Evolutionary conservation across 129 eudicot species (phyloP).

Genomic region (Ambrosia artemisiifolia): DNA sequence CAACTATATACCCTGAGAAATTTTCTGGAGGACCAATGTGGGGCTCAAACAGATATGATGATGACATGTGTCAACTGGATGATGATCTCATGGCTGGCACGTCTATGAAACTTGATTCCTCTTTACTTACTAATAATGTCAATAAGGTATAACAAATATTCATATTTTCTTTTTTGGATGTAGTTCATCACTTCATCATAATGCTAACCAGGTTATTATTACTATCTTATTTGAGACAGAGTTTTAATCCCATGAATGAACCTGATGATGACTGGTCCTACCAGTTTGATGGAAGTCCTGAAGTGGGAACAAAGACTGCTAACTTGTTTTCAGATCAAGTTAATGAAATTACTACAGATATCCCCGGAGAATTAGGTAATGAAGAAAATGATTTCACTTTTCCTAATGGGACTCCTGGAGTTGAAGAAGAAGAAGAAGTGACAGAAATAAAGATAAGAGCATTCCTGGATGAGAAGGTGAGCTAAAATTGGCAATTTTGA

Average conservation of each 20-base stretch:
- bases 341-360: constrained; percentile 30
- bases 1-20: constrained; percentile 61
- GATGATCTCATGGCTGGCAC: constrained; percentile 53
- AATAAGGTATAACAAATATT: constrained; percentile 56
- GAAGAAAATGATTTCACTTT: constrained; percentile 64
- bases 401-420: constrained; percentile 53
- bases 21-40: constrained; percentile 47
- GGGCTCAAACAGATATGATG: constrained; percentile 65
- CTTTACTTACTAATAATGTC: constrained; percentile 34
- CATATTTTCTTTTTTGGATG: background rate
- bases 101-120: constrained; percentile 42
- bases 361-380: constrained; percentile 32
- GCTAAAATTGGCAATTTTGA: background rate
- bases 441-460: constrained; percentile 86
- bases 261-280: constrained; percentile 85
- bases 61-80: constrained; percentile 94
- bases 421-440: constrained; percentile 85
- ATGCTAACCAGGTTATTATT: constrained; percentile 1
- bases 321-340: constrained; percentile 34
- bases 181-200: background rate
- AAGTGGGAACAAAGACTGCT: constrained; percentile 37
- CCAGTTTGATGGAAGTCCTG: constrained; percentile 77
- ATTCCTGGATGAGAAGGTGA: constrained; percentile 82
- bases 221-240: constrained; percentile 38
- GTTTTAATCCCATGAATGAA: constrained; percentile 86